These are phyloP conservation scores for Spironucleus salmonicida DNA, from an alignment of 208 protist species.

Conservation along the genomic window DNA sequence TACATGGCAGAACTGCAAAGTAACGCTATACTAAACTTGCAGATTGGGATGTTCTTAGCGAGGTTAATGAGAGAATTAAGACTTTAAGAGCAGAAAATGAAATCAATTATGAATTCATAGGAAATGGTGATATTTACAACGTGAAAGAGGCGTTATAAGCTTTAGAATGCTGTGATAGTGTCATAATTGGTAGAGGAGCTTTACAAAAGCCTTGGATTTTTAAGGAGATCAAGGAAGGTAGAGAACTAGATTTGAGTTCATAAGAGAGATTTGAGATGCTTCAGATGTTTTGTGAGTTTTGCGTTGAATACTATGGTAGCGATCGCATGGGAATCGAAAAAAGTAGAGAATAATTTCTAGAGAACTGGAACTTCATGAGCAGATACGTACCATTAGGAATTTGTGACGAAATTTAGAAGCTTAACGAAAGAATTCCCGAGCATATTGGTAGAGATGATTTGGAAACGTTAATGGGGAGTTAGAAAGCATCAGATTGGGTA, in stretches of 20 bases:
- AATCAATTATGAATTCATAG: not conserved
- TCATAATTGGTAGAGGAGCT: constrained; percentile 37
- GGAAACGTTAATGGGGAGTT: constrained; percentile 37
- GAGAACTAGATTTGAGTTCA: constrained; percentile 23
- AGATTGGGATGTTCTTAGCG: constrained; percentile 37
- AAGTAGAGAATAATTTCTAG: constrained; percentile 39
- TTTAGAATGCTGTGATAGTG: not conserved
- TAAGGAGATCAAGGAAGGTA: constrained; percentile 37
- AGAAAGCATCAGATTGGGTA: constrained; percentile 38
- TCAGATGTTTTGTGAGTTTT: constrained; percentile 19
- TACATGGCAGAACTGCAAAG: constrained; percentile 36
- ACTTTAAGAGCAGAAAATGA: not conserved
- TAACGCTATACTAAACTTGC: constrained; percentile 39
- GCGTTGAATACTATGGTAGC: constrained; percentile 38
- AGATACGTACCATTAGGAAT: constrained; percentile 41
- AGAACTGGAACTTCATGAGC: constrained; percentile 38
- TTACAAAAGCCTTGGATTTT: constrained; percentile 45
- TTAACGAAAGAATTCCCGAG: constrained; percentile 28
- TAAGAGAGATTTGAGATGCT: constrained; percentile 39
- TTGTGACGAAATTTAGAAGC: constrained; percentile 19
- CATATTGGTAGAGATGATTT: constrained; percentile 40
- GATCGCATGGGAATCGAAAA: constrained; percentile 27
- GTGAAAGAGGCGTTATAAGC: not conserved
- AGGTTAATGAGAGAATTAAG: not conserved
- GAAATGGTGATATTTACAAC: constrained; percentile 34